Evolutionary conservation across 257 asterid species (phyloP).

Genomic region (Euphrasia confusa): DNA sequence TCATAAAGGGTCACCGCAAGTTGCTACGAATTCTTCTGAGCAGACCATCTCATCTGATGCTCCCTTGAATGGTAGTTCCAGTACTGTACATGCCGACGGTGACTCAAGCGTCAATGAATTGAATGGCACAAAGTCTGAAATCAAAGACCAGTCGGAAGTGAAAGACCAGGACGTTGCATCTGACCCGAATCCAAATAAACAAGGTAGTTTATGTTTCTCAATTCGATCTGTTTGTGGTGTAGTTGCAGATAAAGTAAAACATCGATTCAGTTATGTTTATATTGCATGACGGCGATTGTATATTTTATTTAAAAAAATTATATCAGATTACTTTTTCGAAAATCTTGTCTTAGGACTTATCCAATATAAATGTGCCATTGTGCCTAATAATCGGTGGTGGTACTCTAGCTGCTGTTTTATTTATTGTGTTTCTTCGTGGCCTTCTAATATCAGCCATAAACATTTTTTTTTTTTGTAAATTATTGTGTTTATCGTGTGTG

Average conservation of each 20-base stretch:
- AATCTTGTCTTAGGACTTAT: constrained; percentile 2
- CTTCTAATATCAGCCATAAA: neutral
- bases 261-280: neutral
- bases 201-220: constrained; percentile 36
- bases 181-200: constrained; percentile 39
- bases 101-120: constrained; percentile 33
- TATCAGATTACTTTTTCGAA: constrained; percentile 9
- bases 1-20: constrained; percentile 51
- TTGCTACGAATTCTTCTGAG: constrained; percentile 32
- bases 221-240: neutral
- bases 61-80: constrained; percentile 36
- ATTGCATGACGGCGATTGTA: neutral
- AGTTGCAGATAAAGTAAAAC: constrained; percentile 1
- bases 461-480: neutral
- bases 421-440: neutral
- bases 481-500: neutral
- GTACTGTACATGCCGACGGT: constrained; percentile 46
- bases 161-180: constrained; percentile 38
- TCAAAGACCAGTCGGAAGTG: constrained; percentile 27
- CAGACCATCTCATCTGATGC: constrained; percentile 39
- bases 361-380: neutral
- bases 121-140: constrained; percentile 32
- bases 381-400: neutral
- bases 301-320: neutral
- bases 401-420: neutral